Conservation (phyloP, 352 stramenopile species). For the Phytophthora fragariae region DNA sequence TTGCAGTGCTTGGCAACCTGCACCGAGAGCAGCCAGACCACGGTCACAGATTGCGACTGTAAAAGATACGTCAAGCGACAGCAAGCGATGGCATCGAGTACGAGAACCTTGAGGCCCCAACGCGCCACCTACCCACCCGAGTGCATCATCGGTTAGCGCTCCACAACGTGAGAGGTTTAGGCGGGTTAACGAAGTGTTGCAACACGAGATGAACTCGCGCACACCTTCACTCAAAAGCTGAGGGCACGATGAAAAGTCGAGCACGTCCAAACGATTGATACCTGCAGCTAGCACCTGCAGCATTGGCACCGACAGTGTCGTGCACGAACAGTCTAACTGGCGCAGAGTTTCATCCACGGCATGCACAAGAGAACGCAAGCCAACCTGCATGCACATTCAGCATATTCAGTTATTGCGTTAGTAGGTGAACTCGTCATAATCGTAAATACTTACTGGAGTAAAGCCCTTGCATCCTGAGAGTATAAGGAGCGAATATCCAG, state of each 20-base stretch:
- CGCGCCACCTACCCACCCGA: conserved; percentile 75
- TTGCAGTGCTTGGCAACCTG: conserved; percentile 61
- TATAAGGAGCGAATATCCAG: conserved; percentile 57
- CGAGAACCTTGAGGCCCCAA: conserved; percentile 70
- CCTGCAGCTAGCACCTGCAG: conserved; percentile 78
- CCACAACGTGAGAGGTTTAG: conserved; percentile 69
- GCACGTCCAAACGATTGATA: conserved; percentile 59
- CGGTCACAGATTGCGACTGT: conserved; percentile 66
- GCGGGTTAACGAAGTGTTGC: conserved; percentile 57
- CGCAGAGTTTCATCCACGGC: conserved; percentile 54
- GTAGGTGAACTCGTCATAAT: background rate
- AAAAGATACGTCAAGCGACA: conserved; percentile 78
- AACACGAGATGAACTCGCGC: conserved; percentile 79
- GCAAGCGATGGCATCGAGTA: conserved; percentile 64
- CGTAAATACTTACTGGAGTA: conserved; percentile 39
- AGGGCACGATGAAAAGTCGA: conserved; percentile 71
- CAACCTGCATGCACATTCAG: conserved; percentile 51
- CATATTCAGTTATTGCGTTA: conserved; percentile 1
- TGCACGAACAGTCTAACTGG: conserved; percentile 62
- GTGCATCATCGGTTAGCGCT: conserved; percentile 71
- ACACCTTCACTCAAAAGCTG: conserved; percentile 63
- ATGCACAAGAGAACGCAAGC: conserved; percentile 75
- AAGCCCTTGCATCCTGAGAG: conserved; percentile 67
- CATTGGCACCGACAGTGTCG: conserved; percentile 56
- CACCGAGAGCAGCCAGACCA: conserved; percentile 56